These are phyloP conservation scores for Podila epigama DNA, from an alignment of 192 early-diverging fungal genomes.

Conservation along the genomic window DNA sequence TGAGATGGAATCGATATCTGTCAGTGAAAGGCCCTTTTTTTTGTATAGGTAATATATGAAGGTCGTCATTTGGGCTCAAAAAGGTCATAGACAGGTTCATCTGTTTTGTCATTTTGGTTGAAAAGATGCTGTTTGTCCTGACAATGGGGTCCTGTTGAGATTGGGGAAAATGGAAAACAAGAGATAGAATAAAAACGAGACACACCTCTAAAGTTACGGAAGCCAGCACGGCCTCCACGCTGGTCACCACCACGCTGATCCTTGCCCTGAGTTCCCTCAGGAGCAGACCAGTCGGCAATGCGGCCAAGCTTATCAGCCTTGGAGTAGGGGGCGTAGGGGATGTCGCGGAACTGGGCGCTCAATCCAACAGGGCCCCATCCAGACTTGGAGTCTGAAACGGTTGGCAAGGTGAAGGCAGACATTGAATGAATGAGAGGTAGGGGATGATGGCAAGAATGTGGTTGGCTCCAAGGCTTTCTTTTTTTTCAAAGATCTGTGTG, in stretches of 20 bases:
- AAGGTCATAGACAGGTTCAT: too few species aligned
- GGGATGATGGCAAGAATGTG: not conserved
- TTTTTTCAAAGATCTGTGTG: not conserved
- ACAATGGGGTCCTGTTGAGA: not conserved
- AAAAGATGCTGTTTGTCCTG: too few species aligned
- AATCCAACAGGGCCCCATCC: slow-evolving; percentile 91
- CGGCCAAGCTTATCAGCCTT: slow-evolving; percentile 96
- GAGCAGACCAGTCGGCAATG: slow-evolving; percentile 91
- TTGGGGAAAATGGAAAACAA: not conserved
- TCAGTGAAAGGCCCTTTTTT: too few species aligned
- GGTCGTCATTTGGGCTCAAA: too few species aligned
- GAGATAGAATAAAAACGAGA: not conserved
- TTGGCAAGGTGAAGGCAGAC: slow-evolving; percentile 77
- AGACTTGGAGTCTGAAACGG: slow-evolving; percentile 79
- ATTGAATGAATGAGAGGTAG: slow-evolving; percentile 12
- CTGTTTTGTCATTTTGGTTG: too few species aligned
- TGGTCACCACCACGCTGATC: slow-evolving; percentile 57
- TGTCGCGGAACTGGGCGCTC: slow-evolving; percentile 71
- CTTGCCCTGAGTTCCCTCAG: slow-evolving; percentile 69
- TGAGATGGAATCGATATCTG: not conserved
- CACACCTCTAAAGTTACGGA: slow-evolving; percentile 52
- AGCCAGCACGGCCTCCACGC: slow-evolving; percentile 50
- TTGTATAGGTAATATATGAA: too few species aligned
- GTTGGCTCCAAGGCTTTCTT: not conserved
- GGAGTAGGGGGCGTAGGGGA: slow-evolving; percentile 95